Base-by-base conservation (phyloP, 2,329 filamentous ascomycete species). In the Penicillium sp. region DNA sequence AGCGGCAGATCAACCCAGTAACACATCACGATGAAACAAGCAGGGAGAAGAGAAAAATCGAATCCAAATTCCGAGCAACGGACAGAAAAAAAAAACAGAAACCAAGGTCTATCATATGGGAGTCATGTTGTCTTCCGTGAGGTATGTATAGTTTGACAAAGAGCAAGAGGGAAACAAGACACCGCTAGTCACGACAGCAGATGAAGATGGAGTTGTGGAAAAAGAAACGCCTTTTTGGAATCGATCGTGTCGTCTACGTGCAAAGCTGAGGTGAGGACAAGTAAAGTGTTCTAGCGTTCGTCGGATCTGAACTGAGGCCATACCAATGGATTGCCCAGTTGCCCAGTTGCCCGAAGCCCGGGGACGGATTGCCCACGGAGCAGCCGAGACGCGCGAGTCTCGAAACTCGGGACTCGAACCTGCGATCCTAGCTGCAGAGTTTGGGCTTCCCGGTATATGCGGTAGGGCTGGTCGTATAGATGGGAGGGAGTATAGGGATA, bases 71-170 rank as follows among this genome's bases (percentile, higher is more conserved):
- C 15, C 11, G 22, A 11, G 11, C 1, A 25, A 10, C 4, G 8
- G 11, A 43, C 12, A 3, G 42, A 10, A 15, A 45, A 28, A 20
- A 49, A 49, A 12, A 47, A 15, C 41, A 54, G 48, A 55, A 42
- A 31, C 52, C 38, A 34, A 38, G 51, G 56, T 66, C 63, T 66
- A 66, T 66, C 60, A 55, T 57, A 57, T 66, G 63, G 58, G 58
- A 64, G 64, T 66, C 63, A 65, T 59, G 60, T 47, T 42, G 60
- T 31, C 59, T 62, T 66, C 61, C 54, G 31, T 49, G 45, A 48
- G 8, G 25, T n/a, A 11, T 28, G 54, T 55, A 55, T 55, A 52
- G 56, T 53, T 58, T 38, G 47, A 49, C 31, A 35, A 54, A 53
- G 54, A 59, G 54, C 39, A 47, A 31, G 22, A 56, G 56, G 25